A percentile compares a stretch with the other conserved stretches of the same genome.
Evolutionary conservation across 192 early-diverging fungal genomes (phyloP).

Genomic region (Geranomyces michiganensis): DNA sequence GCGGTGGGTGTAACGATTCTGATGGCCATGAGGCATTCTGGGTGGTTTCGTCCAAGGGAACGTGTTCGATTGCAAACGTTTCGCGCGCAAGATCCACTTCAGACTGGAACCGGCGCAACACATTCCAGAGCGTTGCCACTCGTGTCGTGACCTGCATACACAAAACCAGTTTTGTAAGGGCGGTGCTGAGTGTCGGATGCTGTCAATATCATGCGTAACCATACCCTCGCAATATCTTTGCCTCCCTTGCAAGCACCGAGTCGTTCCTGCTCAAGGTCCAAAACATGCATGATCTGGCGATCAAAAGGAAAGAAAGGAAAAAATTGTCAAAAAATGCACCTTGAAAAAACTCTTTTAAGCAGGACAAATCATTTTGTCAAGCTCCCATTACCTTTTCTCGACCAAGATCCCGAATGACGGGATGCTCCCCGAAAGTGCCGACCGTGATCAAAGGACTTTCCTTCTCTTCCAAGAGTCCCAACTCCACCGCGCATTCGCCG

Average conservation of each 20-base stretch:
- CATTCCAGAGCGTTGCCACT: constrained; percentile 27
- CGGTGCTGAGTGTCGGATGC: background rate
- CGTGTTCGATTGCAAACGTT: constrained; percentile 4
- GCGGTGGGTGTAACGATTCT: background rate
- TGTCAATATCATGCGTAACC: background rate
- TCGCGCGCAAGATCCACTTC: constrained; percentile 28
- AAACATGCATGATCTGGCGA: background rate
- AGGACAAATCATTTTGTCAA: too few relatives aligned
- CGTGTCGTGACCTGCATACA: constrained; percentile 8
- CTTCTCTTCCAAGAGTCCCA: constrained; percentile 6
- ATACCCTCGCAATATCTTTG: background rate
- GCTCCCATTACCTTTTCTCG: too few relatives aligned
- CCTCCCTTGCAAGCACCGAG: constrained; percentile 10
- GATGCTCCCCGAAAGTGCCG: background rate
- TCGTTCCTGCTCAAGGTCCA: background rate
- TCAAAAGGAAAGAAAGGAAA: background rate
- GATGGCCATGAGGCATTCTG: background rate
- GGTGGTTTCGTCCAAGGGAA: background rate
- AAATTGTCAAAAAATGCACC: too few relatives aligned
- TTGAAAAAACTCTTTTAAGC: too few relatives aligned
- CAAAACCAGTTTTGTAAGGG: background rate
- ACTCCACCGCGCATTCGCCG: background rate
- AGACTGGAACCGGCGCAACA: constrained; percentile 2
- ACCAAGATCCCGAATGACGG: background rate
- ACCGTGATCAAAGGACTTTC: background rate